Evolutionary conservation across 2,329 filamentous ascomycete species (phyloP), one percentile per base, ranked within the genome.

Genomic region (Paecilomyces sp.): DNA sequence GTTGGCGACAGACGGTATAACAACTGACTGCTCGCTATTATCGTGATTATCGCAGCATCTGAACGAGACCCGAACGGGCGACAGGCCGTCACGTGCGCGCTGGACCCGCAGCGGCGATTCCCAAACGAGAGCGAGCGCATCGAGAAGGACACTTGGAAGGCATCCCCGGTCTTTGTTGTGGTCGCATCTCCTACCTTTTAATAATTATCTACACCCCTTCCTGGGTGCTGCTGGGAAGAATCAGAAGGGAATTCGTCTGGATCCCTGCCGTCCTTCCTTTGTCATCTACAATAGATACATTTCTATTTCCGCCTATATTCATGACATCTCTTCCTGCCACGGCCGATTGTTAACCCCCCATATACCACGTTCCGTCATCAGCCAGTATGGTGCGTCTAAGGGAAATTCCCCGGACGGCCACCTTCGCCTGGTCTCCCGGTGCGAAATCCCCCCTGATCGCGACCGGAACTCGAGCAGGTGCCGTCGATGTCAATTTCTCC

Each of bases 401-500:
- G 83, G 92, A 97, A 82, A 95, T 99, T 73, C 90, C 92, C 75
- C 87, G 94, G 79, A 99, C 94, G 71, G 94, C 93, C 76, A 90
- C 93, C 70, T 99, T 99, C 77, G 91, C 94, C 72, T 99, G 94
- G 93, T 96, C 91, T 67, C 89, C 92, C 28, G 90, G 88, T 68
- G 80, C 90, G 56, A 84, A 85, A 47, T 86, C 88, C 67, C 92
- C 93, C 68, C 82, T 96, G 67, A 82, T 99, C 65, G 93, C 91
- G 62, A 99, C 94, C 30, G 94, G 94, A 69, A 99, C 94, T 54
- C 88, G 92, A 68, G 92, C 94, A 62, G 94, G 94, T 64, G 94
- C 94, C 68, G 92, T 99, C 51, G 92, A 96, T 77, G 92, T 91
- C 68, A 92, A 97, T 76, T 99, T 99, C 78, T 97, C 94, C 30